Evolutionary conservation across 768 basidiomycete species (phyloP).

Genomic region (Neoboletus brunneissimus): DNA sequence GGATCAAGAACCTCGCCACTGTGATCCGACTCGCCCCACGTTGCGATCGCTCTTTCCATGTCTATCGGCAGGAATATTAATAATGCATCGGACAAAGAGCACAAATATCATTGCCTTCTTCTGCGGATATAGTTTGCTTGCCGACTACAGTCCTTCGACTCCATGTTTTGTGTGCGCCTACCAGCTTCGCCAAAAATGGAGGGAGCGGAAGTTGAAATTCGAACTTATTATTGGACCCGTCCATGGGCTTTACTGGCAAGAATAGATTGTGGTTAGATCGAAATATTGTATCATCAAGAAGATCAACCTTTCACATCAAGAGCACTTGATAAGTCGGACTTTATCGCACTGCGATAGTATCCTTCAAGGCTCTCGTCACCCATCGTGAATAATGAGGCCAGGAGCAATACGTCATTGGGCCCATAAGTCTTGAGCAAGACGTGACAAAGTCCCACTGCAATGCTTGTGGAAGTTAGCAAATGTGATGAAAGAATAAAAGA

Average conservation of each 20-base stretch:
- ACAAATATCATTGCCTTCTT: neutral
- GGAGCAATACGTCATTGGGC: constrained; percentile 9
- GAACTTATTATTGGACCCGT: neutral
- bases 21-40: neutral
- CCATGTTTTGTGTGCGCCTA: neutral
- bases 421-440: constrained; percentile 5
- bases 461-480: neutral
- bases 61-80: neutral
- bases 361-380: neutral
- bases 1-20: neutral
- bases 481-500: neutral
- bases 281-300: neutral
- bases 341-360: constrained; percentile 2
- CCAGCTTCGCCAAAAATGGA: neutral
- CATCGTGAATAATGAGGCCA: constrained; percentile 1
- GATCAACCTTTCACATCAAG: neutral
- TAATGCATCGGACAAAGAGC: neutral
- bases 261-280: neutral
- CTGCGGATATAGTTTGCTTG: neutral
- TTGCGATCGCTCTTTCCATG: neutral
- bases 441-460: constrained; percentile 6
- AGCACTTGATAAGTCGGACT: neutral
- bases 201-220: neutral
- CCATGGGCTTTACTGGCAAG: neutral
- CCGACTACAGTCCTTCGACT: neutral